Evolutionary conservation across 176 grass and related monocot species (phyloP), one percentile per base, ranked within the genome.

Genomic region (Oryza glaberrima): DNA sequence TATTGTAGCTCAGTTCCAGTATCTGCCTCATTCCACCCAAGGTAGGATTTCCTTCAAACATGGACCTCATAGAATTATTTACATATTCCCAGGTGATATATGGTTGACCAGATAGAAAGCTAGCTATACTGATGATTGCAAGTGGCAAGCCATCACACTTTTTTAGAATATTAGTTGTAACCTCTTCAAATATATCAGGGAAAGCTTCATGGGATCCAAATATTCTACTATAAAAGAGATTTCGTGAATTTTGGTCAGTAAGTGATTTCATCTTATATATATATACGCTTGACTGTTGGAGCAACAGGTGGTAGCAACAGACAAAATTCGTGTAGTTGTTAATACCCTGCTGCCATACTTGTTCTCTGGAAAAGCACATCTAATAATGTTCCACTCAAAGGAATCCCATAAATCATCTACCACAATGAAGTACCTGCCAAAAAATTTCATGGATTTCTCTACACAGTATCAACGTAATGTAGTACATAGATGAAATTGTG

Each of bases 1-100:
- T 65, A 38, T 22, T 90, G 66, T 85, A 88, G 66, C 82, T 90
- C 28, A 88, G 67, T 0, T 54, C 19, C 9, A 94, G 10, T 70
- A 32, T 54, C 30, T 75, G 7, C 7, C 25, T 52, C 72, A 52
- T 28, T 4, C 17, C n/a, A 13, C 36, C 19, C 74, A 60, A 41
- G 10, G 75, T 61, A 19, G 20, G 11, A 20, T 77, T 77, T 61
- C 17, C 16, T 36, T 22, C 16, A 52, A 17, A 52, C 15, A 52
- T 52, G 10, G 45, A 76, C 0, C 16, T 26, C 26, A 76, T 5
- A 36, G 48, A 76, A 28, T 76, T 32, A 26, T 11, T 35, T 76
- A 76, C 49, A 58, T 76, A 19, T 35, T 76, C 49, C 73, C 73
- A 76, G 9, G 28, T 76, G 5, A 0, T 6, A 0, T 56, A 17